Base-by-base conservation (phyloP, 176 grass and related monocot genomes). In the Tillandsia leiboldiana region DNA sequence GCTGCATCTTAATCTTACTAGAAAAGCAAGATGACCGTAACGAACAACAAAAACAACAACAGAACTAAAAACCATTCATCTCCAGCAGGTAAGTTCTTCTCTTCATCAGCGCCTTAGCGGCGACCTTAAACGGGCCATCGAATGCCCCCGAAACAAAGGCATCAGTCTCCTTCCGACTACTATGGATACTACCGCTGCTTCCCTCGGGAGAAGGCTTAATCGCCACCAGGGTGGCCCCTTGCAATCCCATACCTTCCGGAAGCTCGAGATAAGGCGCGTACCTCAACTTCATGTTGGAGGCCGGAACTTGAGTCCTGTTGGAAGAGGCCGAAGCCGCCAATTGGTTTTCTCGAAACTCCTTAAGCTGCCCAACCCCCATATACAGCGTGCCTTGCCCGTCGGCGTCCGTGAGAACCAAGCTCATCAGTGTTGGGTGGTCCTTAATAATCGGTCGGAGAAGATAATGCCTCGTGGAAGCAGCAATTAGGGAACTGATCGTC, bases 401-500 rank as follows among this genome's bases (percentile, higher is more conserved):
- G 0, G 86, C 79, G 26, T 96, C 93, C 0, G 86, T 87, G 20
- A 96, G 68, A 29, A 92, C 81, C 89, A 92, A 70, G 76, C 73
- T 92, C 24, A 50, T 68, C 68, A 96, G 81, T 2, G 93, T 88
- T 8, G 89, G 86, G 52, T 92, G 93, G 10, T 92, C 86, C 81
- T 85, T 92, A 77, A 96, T 90, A 51, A 96, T 90, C 17, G 86
- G 81, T 26, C 73, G 78, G 15, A 96, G 90, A 77, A 96, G 82
- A 77, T 85, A 87, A 76, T 96, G 93, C 51, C 93, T 83, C 0
- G 89, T 96, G 1, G 93, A 96, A 11, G 93, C 93, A 0, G 93
- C 93, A 54, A 96, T 96, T 28, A 96, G 56, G 51, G 92, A 96
- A 63, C 86, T 91, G 64, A 96, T 96, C n/a, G 92, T 96, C 92